A percentile compares a stretch with the other conserved stretches of the same genome.
Evolutionary conservation across 192 early-diverging fungal species (phyloP).

Genomic region (Dispira parvispora): DNA sequence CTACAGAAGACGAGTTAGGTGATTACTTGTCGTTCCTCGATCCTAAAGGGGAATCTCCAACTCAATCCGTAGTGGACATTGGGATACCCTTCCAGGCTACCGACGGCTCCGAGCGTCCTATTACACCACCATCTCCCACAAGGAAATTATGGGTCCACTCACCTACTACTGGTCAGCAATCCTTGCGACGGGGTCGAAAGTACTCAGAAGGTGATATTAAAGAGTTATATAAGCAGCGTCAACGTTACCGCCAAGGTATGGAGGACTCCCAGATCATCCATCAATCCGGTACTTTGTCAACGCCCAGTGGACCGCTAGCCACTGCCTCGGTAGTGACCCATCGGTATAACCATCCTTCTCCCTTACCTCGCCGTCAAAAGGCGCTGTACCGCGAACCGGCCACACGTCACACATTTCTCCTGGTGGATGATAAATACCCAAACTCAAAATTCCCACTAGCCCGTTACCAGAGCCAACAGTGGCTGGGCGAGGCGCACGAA

Average conservation of each 20-base stretch:
- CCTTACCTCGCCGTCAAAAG: neutral
- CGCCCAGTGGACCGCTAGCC: no score
- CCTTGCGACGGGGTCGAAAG: neutral
- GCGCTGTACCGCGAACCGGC: neutral
- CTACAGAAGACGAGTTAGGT: no score
- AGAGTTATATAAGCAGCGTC: slow-evolving; percentile 2
- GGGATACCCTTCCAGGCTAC: no score
- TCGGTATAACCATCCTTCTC: neutral
- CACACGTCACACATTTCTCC: neutral
- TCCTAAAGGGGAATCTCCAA: no score
- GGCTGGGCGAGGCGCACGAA: neutral
- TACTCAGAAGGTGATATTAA: slow-evolving; percentile 9
- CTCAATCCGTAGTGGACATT: no score
- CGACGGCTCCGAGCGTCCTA: no score
- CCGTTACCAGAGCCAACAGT: neutral
- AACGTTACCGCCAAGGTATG: neutral
- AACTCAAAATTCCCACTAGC: neutral
- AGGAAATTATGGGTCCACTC: no score
- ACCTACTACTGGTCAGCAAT: no score
- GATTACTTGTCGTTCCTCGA: no score
- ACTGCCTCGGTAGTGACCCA: neutral
- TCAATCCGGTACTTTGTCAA: no score
- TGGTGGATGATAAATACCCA: slow-evolving; percentile 1
- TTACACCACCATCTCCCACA: no score
- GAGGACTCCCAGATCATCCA: no score